Percentiles rank a stretch among this genome's conserved stretches.
Evolutionary conservation across 805 yeast species (phyloP).

Genomic region (Saitoella complicata): DNA sequence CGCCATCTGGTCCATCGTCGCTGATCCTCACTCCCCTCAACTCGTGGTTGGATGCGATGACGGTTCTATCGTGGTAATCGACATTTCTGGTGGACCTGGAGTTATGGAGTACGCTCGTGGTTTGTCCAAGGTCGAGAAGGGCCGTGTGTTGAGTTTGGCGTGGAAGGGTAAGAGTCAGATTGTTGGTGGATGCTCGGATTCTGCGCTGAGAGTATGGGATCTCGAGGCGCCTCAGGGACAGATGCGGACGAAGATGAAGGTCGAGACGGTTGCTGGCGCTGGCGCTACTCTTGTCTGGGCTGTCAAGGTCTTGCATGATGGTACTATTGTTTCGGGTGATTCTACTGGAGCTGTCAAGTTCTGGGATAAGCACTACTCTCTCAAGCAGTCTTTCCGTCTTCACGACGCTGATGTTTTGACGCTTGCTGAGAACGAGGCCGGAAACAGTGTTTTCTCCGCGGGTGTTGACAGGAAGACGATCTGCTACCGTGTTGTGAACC

Average conservation of each 20-base stretch:
- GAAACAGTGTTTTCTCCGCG: conserved; percentile 46
- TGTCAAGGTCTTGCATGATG: conserved; percentile 43
- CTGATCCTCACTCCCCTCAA: conserved; percentile 40
- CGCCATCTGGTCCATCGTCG: conserved; percentile 75
- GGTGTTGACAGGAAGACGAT: conserved; percentile 89
- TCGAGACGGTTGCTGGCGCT: conserved; percentile 60
- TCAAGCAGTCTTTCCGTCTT: conserved; percentile 62
- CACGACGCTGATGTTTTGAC: conserved; percentile 88
- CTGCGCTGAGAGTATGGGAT: conserved; percentile 71
- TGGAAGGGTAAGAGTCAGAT: conserved; percentile 55
- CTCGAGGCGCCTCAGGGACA: conserved; percentile 20
- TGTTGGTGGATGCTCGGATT: conserved; percentile 94
- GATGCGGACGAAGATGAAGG: conserved; percentile 71
- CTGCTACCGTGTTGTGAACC: conserved; percentile 40
- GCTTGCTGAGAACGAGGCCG: conserved; percentile 36
- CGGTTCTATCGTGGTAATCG: conserved; percentile 71
- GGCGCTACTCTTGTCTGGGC: conserved; percentile 91
- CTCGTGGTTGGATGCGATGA: conserved; percentile 91
- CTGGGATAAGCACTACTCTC: conserved; percentile 74
- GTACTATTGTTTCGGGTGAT: conserved; percentile 86
- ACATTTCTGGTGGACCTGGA: conserved; percentile 78
- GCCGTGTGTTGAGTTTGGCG: conserved; percentile 60
- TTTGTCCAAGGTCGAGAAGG: conserved; percentile 50
- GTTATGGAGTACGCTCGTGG: conserved; percentile 57
- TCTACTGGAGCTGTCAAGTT: conserved; percentile 86